Conservation (phyloP, 345 rosid species). For the Gynandropsis gynandra region DNA sequence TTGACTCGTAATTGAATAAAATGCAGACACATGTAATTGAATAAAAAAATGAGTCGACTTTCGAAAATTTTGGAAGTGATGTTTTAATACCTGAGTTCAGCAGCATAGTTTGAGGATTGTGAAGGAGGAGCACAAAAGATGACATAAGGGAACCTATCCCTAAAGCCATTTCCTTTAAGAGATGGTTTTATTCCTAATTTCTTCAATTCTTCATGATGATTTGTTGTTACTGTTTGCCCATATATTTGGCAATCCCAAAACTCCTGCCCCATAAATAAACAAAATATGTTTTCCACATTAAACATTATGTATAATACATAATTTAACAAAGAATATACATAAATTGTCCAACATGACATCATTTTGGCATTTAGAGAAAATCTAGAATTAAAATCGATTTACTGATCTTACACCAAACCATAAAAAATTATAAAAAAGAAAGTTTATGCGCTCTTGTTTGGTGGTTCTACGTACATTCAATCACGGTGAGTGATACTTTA, state of each 20-base stretch:
- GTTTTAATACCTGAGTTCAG: constrained; percentile 58
- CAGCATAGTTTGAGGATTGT: constrained; percentile 63
- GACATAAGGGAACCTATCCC: constrained; percentile 54
- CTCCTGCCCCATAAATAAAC: constrained; percentile 45
- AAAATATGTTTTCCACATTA: neutral
- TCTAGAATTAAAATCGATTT: too few species aligned
- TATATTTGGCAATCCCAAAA: constrained; percentile 62
- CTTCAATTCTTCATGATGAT: constrained; percentile 76
- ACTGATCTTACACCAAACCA: too few species aligned
- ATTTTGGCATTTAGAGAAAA: too few species aligned
- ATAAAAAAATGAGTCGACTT: neutral
- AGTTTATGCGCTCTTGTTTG: too few species aligned
- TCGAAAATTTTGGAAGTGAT: neutral
- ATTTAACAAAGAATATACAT: too few species aligned
- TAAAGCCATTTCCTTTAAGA: constrained; percentile 39
- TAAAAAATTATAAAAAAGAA: too few species aligned
- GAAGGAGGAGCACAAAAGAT: constrained; percentile 97
- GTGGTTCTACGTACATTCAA: too few species aligned
- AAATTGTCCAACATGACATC: too few species aligned
- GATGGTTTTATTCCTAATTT: constrained; percentile 71
- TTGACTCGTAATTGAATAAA: too few species aligned
- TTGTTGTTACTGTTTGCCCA: constrained; percentile 75
- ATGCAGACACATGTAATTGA: too few species aligned
- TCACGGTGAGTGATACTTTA: too few species aligned
- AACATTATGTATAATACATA: neutral